Evolutionary conservation across 1,139 yeast species (phyloP).

Genomic region (Hansenula lynferdii): DNA sequence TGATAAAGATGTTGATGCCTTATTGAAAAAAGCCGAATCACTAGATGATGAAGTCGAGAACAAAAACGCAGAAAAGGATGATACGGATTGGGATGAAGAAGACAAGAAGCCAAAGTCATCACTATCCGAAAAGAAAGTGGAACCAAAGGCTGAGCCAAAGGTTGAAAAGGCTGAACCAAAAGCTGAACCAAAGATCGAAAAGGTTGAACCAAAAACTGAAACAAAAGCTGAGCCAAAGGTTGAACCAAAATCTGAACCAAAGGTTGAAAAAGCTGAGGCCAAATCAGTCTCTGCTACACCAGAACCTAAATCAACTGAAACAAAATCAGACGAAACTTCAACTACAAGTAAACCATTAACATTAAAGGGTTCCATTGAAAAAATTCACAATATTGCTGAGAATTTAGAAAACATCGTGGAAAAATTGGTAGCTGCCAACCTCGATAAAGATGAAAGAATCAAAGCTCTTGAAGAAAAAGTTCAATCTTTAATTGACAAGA

Average conservation of each 20-base stretch:
- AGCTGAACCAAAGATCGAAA: conserved; percentile 7
- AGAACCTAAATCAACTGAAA: too few relatives aligned
- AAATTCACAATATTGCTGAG: conserved; percentile 50
- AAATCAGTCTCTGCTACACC: too few relatives aligned
- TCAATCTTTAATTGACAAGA: conserved; percentile 29
- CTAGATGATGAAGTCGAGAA: conserved; percentile 36
- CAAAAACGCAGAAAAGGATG: conserved; percentile 31
- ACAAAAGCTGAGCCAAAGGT: conserved; percentile 17
- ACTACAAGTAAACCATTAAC: conserved; percentile 39
- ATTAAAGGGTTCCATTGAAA: conserved; percentile 65
- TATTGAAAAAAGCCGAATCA: conserved; percentile 46
- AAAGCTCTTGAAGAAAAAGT: conserved; percentile 38
- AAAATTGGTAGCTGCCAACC: conserved; percentile 45
- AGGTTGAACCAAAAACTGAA: conserved; percentile 21
- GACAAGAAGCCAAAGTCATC: conserved; percentile 11
- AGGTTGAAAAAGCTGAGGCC: conserved; percentile 19
- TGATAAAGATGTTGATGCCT: conserved; percentile 40
- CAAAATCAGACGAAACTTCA: conserved; percentile 10
- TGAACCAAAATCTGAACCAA: conserved; percentile 13
- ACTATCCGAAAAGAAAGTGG: conserved; percentile 5
- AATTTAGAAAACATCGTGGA: conserved; percentile 51
- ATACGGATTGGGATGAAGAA: conserved; percentile 30
- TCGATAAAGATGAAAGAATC: conserved; percentile 60
- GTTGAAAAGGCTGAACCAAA: conserved; percentile 9
- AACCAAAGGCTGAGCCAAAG: too few relatives aligned